Percentiles rank a stretch among this genome's conserved stretches.
Conservation (phyloP, 2,329 filamentous ascomycete genomes). For the Colletotrichum sp. region DNA sequence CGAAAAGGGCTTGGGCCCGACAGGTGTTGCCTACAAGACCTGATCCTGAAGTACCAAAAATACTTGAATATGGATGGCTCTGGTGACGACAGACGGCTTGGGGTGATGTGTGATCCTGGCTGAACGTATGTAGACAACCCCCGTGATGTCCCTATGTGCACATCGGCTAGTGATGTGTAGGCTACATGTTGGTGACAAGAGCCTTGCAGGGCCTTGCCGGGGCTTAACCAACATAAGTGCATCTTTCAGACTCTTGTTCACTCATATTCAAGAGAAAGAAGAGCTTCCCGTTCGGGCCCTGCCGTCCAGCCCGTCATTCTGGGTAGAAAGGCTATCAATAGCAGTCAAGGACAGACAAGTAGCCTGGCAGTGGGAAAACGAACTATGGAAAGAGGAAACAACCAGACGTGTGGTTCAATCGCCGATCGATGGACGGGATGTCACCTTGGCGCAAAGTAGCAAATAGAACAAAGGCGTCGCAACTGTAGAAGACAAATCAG, state of each 20-base stretch:
- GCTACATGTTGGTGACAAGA: not conserved
- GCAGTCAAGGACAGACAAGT: fast-evolving
- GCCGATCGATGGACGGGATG: not conserved
- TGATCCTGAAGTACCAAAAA: not conserved
- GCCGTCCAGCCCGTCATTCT: not conserved
- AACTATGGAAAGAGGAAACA: fast-evolving
- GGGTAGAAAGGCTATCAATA: not conserved
- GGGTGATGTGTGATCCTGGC: not conserved
- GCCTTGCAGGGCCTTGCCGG: not conserved
- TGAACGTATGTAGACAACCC: not conserved
- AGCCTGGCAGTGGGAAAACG: not conserved
- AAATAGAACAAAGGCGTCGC: not conserved
- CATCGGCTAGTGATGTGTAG: fast-evolving
- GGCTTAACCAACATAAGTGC: not conserved
- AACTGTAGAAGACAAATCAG: not conserved
- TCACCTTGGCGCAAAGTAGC: not conserved
- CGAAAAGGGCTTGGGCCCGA: not conserved
- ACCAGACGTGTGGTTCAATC: not conserved
- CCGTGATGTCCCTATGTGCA: not conserved
- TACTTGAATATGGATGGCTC: not conserved
- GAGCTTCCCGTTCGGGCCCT: fast-evolving
- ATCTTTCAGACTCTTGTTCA: not conserved
- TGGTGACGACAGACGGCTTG: not conserved
- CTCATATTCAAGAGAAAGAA: not conserved
- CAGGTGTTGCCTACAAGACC: not conserved